Percentiles rank a stretch among this genome's conserved stretches.
Evolutionary conservation across 2,329 filamentous ascomycete genomes (phyloP).

Genomic region (Cadophora gregata): DNA sequence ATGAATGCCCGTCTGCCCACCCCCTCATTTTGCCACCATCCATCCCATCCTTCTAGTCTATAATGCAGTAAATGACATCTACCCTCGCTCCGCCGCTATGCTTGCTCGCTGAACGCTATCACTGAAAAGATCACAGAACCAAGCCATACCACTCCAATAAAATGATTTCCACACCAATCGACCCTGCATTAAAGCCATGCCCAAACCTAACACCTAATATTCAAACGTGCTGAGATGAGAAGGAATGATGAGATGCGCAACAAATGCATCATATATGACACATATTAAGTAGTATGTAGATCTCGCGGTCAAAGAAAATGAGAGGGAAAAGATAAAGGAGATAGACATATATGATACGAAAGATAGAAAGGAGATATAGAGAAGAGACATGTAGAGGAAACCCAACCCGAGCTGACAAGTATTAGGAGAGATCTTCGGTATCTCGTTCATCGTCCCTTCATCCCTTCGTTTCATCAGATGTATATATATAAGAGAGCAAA

Average conservation of each 20-base stretch:
- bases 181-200: neutral
- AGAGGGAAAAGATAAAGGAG: slow-evolving; percentile 1
- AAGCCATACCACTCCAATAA: neutral
- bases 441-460: slow-evolving; percentile 3
- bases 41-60: slow-evolving; percentile 7
- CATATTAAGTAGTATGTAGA: slow-evolving; percentile 3
- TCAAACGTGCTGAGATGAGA: neutral
- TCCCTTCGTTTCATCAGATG: slow-evolving; percentile 6
- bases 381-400: neutral
- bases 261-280: slow-evolving; percentile 15
- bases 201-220: neutral
- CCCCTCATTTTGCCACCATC: neutral
- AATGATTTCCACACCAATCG: neutral
- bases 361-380: neutral
- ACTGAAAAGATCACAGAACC: neutral
- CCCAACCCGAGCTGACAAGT: neutral
- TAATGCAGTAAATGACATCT: slow-evolving; percentile 9
- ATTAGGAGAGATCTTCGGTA: slow-evolving; percentile 1
- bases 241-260: slow-evolving; percentile 4
- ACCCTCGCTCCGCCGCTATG: slow-evolving; percentile 11
- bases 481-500: neutral
- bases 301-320: neutral
- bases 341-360: neutral
- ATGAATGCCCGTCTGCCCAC: neutral
- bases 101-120: slow-evolving; percentile 11